These are phyloP conservation scores for Tricholoma saponaceum DNA, from an alignment of 768 basidiomycete genomes.

Conservation along the genomic window DNA sequence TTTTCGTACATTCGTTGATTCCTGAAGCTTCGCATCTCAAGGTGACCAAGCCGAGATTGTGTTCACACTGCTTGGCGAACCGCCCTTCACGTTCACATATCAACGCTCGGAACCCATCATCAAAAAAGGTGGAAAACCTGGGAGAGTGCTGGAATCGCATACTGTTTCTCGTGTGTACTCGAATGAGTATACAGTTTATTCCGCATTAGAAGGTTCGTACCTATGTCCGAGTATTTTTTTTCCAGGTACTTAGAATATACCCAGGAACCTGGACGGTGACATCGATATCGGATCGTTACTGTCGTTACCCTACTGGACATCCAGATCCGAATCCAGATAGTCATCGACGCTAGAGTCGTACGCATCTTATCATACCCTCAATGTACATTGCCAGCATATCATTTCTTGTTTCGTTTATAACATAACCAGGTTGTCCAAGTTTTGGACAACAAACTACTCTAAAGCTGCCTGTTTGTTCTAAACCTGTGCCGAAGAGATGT, in stretches of 20 bases:
- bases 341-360: conserved; percentile 21
- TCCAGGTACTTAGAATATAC: background rate
- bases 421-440: background rate
- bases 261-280: conserved; percentile 90
- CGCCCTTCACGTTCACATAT: conserved; percentile 96
- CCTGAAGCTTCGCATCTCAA: conserved; percentile 20
- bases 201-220: conserved; percentile 83
- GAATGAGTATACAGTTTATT: conserved; percentile 85
- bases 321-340: conserved; percentile 42
- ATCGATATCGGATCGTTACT: conserved; percentile 85
- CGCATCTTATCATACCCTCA: conserved; percentile 9
- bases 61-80: conserved; percentile 85
- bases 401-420: background rate
- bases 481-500: conserved; percentile 86
- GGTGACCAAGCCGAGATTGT: conserved; percentile 93
- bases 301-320: conserved; percentile 79
- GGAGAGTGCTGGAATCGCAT: conserved; percentile 87
- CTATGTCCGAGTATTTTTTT: background rate
- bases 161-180: conserved; percentile 77
- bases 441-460: background rate
- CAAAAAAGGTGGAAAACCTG: conserved; percentile 65
- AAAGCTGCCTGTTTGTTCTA: conserved; percentile 23
- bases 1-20: background rate
- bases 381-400: conserved; percentile 7
- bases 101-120: conserved; percentile 72